phyloP scores from a whole-genome alignment of 176 grass and related monocot genomes.

The Microstegium vimineum region DNA sequence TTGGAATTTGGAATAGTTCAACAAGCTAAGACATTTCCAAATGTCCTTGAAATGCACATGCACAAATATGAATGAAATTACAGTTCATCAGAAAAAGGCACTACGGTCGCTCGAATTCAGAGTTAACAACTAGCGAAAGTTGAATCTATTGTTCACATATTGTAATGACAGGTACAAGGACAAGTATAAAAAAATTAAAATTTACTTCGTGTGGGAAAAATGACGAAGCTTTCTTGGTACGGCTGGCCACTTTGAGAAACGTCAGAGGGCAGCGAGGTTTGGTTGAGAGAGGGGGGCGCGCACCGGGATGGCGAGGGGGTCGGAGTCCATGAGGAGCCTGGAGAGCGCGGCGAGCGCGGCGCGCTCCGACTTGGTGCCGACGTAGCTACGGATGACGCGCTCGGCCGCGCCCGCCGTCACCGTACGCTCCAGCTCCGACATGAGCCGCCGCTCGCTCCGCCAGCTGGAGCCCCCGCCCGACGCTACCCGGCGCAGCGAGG shows the following conservation, averaged over 20 bases:
- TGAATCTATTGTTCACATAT: not conserved
- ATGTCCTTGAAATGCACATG: not conserved
- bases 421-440: constrained; percentile 65
- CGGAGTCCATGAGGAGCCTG: constrained; percentile 62
- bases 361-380: constrained; percentile 68
- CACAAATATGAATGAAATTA: not conserved
- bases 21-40: not conserved
- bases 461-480: constrained; percentile 46
- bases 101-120: not conserved
- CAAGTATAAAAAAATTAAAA: not conserved
- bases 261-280: not conserved
- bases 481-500: constrained; percentile 25
- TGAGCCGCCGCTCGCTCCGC: constrained; percentile 60
- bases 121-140: not conserved
- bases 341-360: constrained; percentile 74
- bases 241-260: not conserved
- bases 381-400: constrained; percentile 68
- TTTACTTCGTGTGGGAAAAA: not conserved
- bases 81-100: not conserved
- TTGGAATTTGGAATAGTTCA: not conserved
- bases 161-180: not conserved
- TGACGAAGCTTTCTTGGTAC: not conserved
- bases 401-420: constrained; percentile 55
- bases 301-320: constrained; percentile 66
- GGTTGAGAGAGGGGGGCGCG: not conserved